Percentiles rank a stretch among this genome's conserved stretches.
Evolutionary conservation across 106 monocot species (phyloP).

Genomic region (Dendrobium catenatum): DNA sequence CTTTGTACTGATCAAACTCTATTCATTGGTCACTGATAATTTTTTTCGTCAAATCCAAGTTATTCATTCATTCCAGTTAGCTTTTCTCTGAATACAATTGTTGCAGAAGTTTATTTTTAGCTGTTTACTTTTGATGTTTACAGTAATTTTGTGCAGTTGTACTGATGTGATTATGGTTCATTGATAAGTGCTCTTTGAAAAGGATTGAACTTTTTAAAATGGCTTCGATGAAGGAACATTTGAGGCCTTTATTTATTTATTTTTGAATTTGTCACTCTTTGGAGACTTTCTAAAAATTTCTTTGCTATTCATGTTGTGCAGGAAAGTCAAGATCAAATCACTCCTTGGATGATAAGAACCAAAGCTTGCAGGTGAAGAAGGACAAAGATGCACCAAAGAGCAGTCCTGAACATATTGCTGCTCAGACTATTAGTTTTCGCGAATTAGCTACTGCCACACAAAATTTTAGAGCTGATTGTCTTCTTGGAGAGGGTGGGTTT

Average conservation of each 20-base stretch:
- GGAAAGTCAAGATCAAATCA: slow-evolving; percentile 13
- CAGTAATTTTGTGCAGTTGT: neutral
- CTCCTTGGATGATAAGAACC: slow-evolving; percentile 15
- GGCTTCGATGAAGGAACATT: neutral
- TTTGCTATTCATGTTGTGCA: neutral
- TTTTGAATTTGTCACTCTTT: neutral
- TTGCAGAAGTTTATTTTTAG: neutral
- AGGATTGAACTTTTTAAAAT: neutral
- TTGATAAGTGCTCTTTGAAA: too few species aligned
- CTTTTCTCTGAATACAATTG: neutral
- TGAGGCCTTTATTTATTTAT: neutral
- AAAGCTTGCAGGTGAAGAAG: slow-evolving; percentile 13
- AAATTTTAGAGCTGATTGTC: slow-evolving; percentile 22
- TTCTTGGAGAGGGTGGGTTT: slow-evolving; percentile 27
- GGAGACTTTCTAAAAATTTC: neutral
- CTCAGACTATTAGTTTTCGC: slow-evolving; percentile 18
- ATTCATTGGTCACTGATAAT: too few species aligned
- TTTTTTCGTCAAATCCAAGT: too few species aligned
- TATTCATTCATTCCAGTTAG: too few species aligned
- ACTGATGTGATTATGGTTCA: too few species aligned
- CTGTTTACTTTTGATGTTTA: neutral
- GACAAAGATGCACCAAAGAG: slow-evolving; percentile 14
- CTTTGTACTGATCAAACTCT: too few species aligned
- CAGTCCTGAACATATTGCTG: slow-evolving; percentile 31
- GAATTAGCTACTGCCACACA: slow-evolving; percentile 19